Evolutionary conservation across 768 basidiomycete species (phyloP).

Genomic region (Podaxis carcinomalis): DNA sequence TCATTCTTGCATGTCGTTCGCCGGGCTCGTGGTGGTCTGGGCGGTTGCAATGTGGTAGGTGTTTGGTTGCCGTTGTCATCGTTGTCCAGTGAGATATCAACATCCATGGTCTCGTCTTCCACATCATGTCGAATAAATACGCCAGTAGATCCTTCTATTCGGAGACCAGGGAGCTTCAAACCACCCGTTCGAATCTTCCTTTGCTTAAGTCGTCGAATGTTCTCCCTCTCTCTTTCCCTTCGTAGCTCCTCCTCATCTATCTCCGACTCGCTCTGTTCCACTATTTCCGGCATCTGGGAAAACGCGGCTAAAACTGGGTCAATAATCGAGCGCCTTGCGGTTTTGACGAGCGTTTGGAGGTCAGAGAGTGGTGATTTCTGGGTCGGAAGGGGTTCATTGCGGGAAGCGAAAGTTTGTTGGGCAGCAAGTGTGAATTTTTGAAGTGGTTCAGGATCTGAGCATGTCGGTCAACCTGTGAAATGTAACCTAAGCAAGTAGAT

Average conservation of each 20-base stretch:
- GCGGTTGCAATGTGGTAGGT: not conserved
- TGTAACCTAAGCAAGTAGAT: not conserved
- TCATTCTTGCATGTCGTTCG: not conserved
- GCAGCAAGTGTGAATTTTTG: slow-evolving; percentile 38
- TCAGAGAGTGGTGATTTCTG: slow-evolving; percentile 46
- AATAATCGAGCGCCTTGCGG: slow-evolving; percentile 45
- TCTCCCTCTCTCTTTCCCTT: slow-evolving; percentile 43
- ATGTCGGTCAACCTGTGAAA: not conserved
- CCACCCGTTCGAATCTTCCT: slow-evolving; percentile 36
- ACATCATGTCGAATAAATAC: slow-evolving; percentile 54
- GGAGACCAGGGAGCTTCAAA: slow-evolving; percentile 23
- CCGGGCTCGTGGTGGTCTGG: not conserved
- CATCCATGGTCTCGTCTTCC: slow-evolving; percentile 58
- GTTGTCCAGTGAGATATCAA: slow-evolving; percentile 46
- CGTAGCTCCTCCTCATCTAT: slow-evolving; percentile 31
- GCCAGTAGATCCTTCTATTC: slow-evolving; percentile 24
- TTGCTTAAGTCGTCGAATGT: slow-evolving; percentile 54
- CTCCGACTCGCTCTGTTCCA: slow-evolving; percentile 27
- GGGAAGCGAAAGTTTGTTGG: slow-evolving; percentile 29
- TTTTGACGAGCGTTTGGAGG: slow-evolving; percentile 55
- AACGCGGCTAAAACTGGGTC: slow-evolving; percentile 40
- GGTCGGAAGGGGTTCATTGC: slow-evolving; percentile 30
- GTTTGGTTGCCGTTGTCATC: slow-evolving; percentile 11
- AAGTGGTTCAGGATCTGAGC: slow-evolving; percentile 51
- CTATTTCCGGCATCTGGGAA: slow-evolving; percentile 28